Base-by-base conservation (phyloP, 1,139 yeast genomes). In the Protomyces arabidopsidicola region DNA sequence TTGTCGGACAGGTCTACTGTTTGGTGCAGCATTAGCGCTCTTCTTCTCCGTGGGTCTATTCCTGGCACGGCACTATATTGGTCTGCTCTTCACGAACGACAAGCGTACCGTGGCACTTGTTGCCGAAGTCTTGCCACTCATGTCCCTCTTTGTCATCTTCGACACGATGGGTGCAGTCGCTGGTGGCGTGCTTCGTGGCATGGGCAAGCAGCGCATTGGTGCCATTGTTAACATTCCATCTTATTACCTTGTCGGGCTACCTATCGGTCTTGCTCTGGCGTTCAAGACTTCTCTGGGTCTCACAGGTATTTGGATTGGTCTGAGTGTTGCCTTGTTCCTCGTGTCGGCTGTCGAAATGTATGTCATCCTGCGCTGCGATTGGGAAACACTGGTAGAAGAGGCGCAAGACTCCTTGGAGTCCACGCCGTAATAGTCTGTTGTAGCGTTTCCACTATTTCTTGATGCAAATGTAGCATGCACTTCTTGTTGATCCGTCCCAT, bases 91-190 rank as follows among this genome's bases (percentile, higher is more conserved):
- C 73, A 84, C 95, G 2, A 78, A 79, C 52, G 97, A 90, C 73
- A 79, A 78, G 27, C 84, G 81, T 1, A 95, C 90, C 3, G 78
- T 82, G 34, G 70, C 73, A 0, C 68, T 78, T 45, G 82, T 80
- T 2, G 74, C 76, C 72, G 73, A 83, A 1, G 77, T 88, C 14
- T 80, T 88, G 69, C 96, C 96, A 0, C 74, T 88, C 55, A 88
- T 90, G 53, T 83, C 93, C 0, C 69, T 85, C 0, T 80, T 87
- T 66, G 91, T 87, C 70, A 77, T 88, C 1, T 86, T 87, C 70
- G 97, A 90, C 72, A 85, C 95, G 0, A 74, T 88, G 51, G 90
- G 91, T 22, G 86, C 90, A 9, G 90, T 89, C 2, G 87, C 91
- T 1, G 89, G 90, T 65, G 95, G 96, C 1, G 83, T 90, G 55